A percentile compares a stretch with the other conserved stretches of the same genome.
phyloP scores from a whole-genome alignment of 208 protist genomes.

The Histomonas meleagridis region DNA sequence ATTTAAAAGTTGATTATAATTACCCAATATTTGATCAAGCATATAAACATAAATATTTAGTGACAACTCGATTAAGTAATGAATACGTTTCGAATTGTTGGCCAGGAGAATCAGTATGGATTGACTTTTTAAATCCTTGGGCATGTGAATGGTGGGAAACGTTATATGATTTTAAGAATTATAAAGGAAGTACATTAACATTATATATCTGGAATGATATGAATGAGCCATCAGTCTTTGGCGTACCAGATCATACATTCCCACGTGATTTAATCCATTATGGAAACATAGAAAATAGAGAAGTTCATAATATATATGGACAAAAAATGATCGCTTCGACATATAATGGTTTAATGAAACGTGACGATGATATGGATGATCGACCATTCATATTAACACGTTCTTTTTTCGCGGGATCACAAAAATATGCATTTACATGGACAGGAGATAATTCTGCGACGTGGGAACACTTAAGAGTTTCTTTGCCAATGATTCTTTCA shows the following conservation, averaged over 20 bases:
- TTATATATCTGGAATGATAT: slow-evolving; percentile 97
- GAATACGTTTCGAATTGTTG: slow-evolving; percentile 86
- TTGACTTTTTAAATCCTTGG: slow-evolving; percentile 74
- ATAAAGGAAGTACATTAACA: slow-evolving; percentile 61
- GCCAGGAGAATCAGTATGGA: slow-evolving; percentile 73
- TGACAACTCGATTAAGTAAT: slow-evolving; percentile 38
- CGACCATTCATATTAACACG: slow-evolving; percentile 92
- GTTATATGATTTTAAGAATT: slow-evolving; percentile 39
- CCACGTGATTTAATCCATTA: slow-evolving; percentile 65
- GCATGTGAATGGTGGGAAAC: slow-evolving; percentile 56
- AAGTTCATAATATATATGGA: slow-evolving; percentile 92
- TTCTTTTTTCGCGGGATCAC: slow-evolving; percentile 88
- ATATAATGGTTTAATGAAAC: slow-evolving; percentile 62
- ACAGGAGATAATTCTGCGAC: slow-evolving; percentile 87
- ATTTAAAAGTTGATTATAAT: background rate
- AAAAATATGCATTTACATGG: slow-evolving; percentile 87
- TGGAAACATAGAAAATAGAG: slow-evolving; percentile 70
- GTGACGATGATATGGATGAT: slow-evolving; percentile 51
- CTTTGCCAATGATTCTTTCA: slow-evolving; percentile 80
- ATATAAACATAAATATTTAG: background rate
- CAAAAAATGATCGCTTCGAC: slow-evolving; percentile 59
- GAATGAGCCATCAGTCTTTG: slow-evolving; percentile 92
- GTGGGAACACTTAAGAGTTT: slow-evolving; percentile 79
- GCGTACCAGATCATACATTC: slow-evolving; percentile 78
- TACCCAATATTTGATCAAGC: background rate